phyloP scores from a whole-genome alignment of 179 eudicot genomes.

The Spergularia azorica region DNA sequence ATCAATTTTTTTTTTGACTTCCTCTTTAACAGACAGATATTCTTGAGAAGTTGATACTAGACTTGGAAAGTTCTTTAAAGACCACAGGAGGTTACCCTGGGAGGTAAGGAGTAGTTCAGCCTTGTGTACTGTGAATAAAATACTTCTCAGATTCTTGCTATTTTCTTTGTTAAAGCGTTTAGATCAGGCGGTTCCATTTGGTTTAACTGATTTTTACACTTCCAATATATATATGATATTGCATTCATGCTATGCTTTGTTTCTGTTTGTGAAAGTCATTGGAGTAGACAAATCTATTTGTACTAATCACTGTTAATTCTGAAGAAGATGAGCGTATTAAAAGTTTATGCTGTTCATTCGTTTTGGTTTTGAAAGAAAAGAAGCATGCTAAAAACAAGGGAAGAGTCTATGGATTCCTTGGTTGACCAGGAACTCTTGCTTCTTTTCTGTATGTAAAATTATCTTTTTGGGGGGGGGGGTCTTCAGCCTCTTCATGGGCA shows the following conservation, averaged over 20 bases:
- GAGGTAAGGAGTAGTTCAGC: slow-evolving; percentile 48
- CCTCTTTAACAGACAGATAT: slow-evolving; percentile 69
- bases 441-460: too few relatives aligned
- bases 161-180: not conserved
- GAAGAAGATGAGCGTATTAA: too few relatives aligned
- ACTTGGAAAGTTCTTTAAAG: slow-evolving; percentile 68
- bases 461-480: too few relatives aligned
- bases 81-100: slow-evolving; percentile 78
- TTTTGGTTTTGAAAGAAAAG: too few relatives aligned
- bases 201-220: not conserved
- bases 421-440: too few relatives aligned
- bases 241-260: not conserved
- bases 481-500: too few relatives aligned
- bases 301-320: too few relatives aligned
- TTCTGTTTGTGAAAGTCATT: not conserved
- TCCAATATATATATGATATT: not conserved
- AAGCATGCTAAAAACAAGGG: too few relatives aligned
- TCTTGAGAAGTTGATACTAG: slow-evolving; percentile 71
- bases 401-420: too few relatives aligned
- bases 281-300: not conserved
- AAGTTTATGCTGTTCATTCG: too few relatives aligned
- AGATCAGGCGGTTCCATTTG: not conserved
- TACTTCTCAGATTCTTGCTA: not conserved
- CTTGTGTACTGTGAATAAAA: slow-evolving; percentile 9
- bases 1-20: not conserved